phyloP scores from a whole-genome alignment of 345 rosid species.

The Kandelia obovata region DNA sequence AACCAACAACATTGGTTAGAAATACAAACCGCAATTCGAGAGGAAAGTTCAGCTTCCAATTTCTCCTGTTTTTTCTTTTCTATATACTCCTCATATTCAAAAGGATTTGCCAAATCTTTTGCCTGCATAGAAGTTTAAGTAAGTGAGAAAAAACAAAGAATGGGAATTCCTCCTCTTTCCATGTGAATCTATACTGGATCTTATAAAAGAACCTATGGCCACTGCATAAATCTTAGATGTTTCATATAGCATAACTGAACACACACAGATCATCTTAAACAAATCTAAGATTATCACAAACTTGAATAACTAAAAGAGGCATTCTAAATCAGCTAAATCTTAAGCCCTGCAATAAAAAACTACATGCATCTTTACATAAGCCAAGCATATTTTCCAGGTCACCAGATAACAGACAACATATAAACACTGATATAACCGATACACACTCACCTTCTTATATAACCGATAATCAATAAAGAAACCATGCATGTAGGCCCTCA shows the following conservation, averaged over 20 bases:
- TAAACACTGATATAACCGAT: neutral
- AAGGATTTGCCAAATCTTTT: slow-evolving; percentile 60
- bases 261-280: neutral
- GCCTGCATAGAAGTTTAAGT: slow-evolving; percentile 45
- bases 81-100: slow-evolving; percentile 55
- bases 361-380: neutral
- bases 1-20: neutral
- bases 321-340: too few species aligned
- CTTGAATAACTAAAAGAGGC: too few species aligned
- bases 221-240: neutral
- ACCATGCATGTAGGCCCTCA: slow-evolving; percentile 95
- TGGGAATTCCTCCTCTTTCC: neutral
- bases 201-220: neutral
- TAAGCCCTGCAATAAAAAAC: too few species aligned
- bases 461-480: slow-evolving; percentile 68
- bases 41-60: slow-evolving; percentile 45
- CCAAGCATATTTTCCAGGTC: neutral
- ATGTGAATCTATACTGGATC: neutral
- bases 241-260: neutral
- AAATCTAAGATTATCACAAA: too few species aligned
- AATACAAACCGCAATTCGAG: slow-evolving; percentile 74
- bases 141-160: slow-evolving; percentile 3
- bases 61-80: slow-evolving; percentile 63
- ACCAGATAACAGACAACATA: neutral
- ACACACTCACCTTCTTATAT: slow-evolving; percentile 64